Percentiles rank a stretch among this genome's conserved stretches.
Evolutionary conservation across 177 flowering plant genomes (phyloP).

Genomic region (Telopea speciosissima): DNA sequence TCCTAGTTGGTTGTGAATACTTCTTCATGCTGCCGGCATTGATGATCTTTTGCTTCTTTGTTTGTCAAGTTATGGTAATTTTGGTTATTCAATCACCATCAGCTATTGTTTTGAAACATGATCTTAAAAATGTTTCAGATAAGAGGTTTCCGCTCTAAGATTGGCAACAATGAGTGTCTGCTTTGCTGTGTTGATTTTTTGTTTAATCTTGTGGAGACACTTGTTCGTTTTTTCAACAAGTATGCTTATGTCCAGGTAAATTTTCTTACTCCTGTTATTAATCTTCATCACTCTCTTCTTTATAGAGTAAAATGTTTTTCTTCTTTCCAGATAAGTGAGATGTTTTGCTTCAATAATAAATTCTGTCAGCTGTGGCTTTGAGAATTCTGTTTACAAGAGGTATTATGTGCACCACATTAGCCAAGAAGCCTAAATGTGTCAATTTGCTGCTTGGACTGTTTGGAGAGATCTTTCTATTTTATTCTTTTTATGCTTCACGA

Average conservation of each 20-base stretch:
- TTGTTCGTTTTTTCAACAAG: slow-evolving; percentile 94
- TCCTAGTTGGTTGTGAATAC: neutral
- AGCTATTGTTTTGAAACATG: slow-evolving; percentile 2
- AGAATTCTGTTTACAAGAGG: neutral
- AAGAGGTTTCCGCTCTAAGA: slow-evolving; percentile 92
- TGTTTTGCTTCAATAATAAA: neutral
- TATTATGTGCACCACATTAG: too few relatives aligned
- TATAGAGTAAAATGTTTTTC: neutral
- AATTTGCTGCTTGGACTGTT: too few relatives aligned
- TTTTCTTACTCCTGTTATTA: neutral
- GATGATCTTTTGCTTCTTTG: too few relatives aligned
- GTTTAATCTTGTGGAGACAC: slow-evolving; percentile 92
- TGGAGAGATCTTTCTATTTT: too few relatives aligned
- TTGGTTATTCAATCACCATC: neutral
- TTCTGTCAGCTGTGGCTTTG: neutral
- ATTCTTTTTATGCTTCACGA: too few relatives aligned
- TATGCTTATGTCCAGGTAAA: slow-evolving; percentile 97
- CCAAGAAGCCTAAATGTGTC: too few relatives aligned
- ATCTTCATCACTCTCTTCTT: neutral
- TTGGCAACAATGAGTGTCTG: slow-evolving; percentile 91
- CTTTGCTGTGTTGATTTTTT: slow-evolving; percentile 96
- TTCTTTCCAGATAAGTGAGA: neutral
- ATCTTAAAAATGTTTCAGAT: slow-evolving; percentile 47
- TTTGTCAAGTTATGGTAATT: neutral
- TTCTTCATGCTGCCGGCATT: neutral